A percentile compares a stretch with the other conserved stretches of the same genome.
These are phyloP conservation scores for Carex cristatella DNA, from an alignment of 176 grass and related monocot genomes.

Conservation along the genomic window DNA sequence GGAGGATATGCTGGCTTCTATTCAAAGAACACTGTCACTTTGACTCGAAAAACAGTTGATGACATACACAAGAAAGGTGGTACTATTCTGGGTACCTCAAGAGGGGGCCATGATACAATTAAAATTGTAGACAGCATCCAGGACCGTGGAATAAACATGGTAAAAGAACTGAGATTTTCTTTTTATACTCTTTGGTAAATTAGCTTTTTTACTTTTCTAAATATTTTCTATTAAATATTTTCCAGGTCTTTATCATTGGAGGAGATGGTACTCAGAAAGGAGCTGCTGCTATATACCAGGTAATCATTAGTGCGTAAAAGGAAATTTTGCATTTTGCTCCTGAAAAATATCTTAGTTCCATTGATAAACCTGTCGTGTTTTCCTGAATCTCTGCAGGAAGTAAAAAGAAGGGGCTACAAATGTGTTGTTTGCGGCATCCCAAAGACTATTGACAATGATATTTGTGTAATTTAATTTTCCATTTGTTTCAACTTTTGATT, in stretches of 20 bases:
- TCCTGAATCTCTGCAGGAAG: constrained; percentile 49
- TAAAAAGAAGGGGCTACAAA: constrained; percentile 67
- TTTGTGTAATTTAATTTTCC: constrained; percentile 44
- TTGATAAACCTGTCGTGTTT: neutral
- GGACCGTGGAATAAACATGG: constrained; percentile 94
- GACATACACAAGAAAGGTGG: constrained; percentile 96
- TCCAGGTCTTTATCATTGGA: constrained; percentile 89
- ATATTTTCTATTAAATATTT: constrained; percentile 1
- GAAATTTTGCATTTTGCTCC: constrained; percentile 6
- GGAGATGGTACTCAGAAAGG: constrained; percentile 95
- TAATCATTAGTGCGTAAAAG: constrained; percentile 23
- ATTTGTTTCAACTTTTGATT: constrained; percentile 13
- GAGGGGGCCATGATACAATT: constrained; percentile 84
- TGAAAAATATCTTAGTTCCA: neutral
- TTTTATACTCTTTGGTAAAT: constrained; percentile 1
- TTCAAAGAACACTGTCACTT: constrained; percentile 62
- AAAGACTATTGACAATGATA: constrained; percentile 98
- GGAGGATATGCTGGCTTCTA: constrained; percentile 96
- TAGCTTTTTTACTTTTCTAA: neutral
- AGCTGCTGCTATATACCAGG: constrained; percentile 83
- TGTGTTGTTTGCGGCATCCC: constrained; percentile 85
- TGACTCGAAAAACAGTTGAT: constrained; percentile 69
- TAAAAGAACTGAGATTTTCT: constrained; percentile 27
- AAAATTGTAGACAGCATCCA: constrained; percentile 97
- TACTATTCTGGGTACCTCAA: constrained; percentile 77